A percentile compares a stretch with the other conserved stretches of the same genome.
phyloP scores from a whole-genome alignment of 2,329 filamentous ascomycete species.

The Dactylella cylindrospora region DNA sequence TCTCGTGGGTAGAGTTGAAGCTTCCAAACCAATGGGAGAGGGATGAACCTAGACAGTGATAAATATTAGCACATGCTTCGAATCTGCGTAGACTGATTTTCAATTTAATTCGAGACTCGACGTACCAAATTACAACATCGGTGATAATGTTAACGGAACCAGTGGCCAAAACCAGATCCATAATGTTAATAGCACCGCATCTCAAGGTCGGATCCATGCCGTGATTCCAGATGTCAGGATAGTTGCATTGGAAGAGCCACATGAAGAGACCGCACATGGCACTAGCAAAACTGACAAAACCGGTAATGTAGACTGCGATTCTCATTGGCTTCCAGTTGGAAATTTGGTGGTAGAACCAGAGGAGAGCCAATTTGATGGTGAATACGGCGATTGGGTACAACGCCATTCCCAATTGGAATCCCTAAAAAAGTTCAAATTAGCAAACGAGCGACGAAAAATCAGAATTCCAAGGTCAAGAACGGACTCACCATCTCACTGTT shows the following conservation, averaged over 20 bases:
- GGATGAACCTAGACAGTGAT: constrained; percentile 34
- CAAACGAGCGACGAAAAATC: neutral
- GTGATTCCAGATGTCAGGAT: constrained; percentile 38
- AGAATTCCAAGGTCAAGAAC: no score
- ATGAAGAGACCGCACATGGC: constrained; percentile 38
- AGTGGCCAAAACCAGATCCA: constrained; percentile 29
- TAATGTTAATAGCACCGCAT: constrained; percentile 15
- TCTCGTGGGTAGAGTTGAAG: constrained; percentile 43
- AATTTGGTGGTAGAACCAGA: constrained; percentile 36
- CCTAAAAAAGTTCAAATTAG: neutral
- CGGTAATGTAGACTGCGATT: constrained; percentile 35
- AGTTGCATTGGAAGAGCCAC: constrained; percentile 43
- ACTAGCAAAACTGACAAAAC: constrained; percentile 31
- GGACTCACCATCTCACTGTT: constrained; percentile 26
- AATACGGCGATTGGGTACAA: constrained; percentile 40
- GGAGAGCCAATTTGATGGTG: constrained; percentile 38
- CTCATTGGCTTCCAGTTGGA: constrained; percentile 42
- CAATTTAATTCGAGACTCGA: constrained; percentile 8
- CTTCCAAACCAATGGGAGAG: constrained; percentile 43
- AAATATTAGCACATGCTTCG: constrained; percentile 26
- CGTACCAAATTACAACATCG: constrained; percentile 42
- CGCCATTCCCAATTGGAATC: constrained; percentile 30
- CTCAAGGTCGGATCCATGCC: constrained; percentile 35
- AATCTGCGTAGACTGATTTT: constrained; percentile 14
- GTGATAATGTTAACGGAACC: constrained; percentile 41